Percentiles rank a stretch among this genome's conserved stretches.
Evolutionary conservation across 1,284 basidiomycete genomes (phyloP).

Genomic region (Melampsora larici-populina): DNA sequence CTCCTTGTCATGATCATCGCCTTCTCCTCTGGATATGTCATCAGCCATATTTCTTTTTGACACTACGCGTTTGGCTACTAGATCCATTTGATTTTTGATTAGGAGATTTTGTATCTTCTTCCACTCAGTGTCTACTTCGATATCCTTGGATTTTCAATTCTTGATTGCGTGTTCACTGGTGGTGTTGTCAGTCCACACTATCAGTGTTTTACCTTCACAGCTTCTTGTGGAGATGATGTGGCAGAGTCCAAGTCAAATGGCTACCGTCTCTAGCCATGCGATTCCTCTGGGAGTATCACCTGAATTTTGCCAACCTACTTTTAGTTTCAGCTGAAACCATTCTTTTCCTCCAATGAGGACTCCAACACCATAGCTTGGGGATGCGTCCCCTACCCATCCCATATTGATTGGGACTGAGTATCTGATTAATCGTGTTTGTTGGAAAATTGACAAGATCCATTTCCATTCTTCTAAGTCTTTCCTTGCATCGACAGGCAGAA

Average conservation of each 20-base stretch:
- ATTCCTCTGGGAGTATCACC: not conserved
- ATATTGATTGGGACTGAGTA: not conserved
- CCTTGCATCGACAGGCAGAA: not conserved
- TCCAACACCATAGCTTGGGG: not conserved
- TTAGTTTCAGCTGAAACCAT: constrained; percentile 6
- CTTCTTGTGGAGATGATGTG: not conserved
- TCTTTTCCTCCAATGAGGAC: not conserved
- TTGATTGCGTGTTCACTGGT: too few species aligned
- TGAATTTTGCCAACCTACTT: too few species aligned
- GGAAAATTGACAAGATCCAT: not conserved
- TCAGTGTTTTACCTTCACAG: not conserved
- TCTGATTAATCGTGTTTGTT: constrained; percentile 3
- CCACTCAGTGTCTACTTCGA: too few species aligned
- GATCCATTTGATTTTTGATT: too few species aligned
- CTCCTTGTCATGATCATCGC: not conserved
- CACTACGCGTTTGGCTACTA: not conserved
- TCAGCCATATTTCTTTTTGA: constrained; percentile 1
- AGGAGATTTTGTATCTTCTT: too few species aligned
- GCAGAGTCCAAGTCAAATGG: not conserved
- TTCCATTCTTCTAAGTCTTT: too few species aligned
- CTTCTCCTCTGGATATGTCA: constrained; percentile 7
- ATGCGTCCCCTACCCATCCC: constrained; percentile 11
- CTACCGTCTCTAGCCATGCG: constrained; percentile 15
- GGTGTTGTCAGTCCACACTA: too few species aligned
- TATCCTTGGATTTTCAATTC: too few species aligned